A percentile compares a stretch with the other conserved stretches of the same genome.
Conservation (phyloP, 257 asterid genomes). For the Scutellaria minor region DNA sequence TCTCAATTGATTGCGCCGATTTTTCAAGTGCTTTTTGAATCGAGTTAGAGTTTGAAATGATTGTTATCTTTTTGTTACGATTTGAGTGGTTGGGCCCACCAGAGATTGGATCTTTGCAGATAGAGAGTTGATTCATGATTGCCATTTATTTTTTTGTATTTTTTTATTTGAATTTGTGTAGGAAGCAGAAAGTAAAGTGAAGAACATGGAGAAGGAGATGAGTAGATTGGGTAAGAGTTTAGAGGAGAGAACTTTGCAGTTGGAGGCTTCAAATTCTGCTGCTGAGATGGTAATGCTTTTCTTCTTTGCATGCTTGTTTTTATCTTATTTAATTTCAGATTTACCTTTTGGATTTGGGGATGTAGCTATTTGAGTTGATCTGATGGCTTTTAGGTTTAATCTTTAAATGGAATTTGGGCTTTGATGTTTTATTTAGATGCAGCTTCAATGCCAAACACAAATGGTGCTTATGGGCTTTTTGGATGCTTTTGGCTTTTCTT, state of each 20-base stretch:
- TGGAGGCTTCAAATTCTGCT: slow-evolving; percentile 63
- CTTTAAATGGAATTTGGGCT: slow-evolving; percentile 13
- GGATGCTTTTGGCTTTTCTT: slow-evolving; percentile 55
- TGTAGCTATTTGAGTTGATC: neutral
- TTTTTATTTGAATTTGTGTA: slow-evolving; percentile 33
- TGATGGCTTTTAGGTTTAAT: neutral
- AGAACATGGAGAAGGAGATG: slow-evolving; percentile 67
- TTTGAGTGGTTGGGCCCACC: neutral
- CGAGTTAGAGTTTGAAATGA: slow-evolving; percentile 34
- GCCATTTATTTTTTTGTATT: neutral
- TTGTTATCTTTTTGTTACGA: slow-evolving; percentile 29
- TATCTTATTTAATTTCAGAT: neutral
- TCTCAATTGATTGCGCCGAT: slow-evolving; percentile 14
- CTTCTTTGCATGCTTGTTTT: slow-evolving; percentile 28
- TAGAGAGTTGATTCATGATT: neutral
- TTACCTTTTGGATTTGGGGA: neutral
- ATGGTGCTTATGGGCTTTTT: slow-evolving; percentile 41
- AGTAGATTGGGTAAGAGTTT: slow-evolving; percentile 62
- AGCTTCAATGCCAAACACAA: slow-evolving; percentile 46
- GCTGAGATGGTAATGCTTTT: slow-evolving; percentile 58
- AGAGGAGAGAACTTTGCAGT: slow-evolving; percentile 65
- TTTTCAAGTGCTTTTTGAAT: neutral
- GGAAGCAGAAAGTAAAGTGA: slow-evolving; percentile 82
- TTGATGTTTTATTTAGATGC: slow-evolving; percentile 13
- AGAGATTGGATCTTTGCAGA: slow-evolving; percentile 30